Conservation (phyloP, 2,329 filamentous ascomycete species). For the Hymenoscyphus fraxineus region DNA sequence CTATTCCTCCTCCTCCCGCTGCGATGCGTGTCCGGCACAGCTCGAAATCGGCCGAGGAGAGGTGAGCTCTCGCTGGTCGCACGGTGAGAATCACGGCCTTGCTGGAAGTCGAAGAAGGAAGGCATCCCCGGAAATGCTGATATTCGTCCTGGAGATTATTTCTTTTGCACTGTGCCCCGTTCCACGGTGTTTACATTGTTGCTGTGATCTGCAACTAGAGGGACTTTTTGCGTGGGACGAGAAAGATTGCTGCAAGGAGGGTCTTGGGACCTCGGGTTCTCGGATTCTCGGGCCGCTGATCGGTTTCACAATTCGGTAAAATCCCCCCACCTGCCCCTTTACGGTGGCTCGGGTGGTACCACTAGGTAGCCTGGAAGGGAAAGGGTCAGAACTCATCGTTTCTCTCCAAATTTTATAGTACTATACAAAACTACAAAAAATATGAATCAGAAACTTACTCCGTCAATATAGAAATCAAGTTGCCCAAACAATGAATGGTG, state of each 20-base stretch:
- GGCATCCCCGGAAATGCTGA: constrained; percentile 45
- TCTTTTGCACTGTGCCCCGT: constrained; percentile 2
- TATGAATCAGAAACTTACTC: too few relatives aligned
- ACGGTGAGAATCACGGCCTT: constrained; percentile 56
- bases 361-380: too few relatives aligned
- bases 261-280: not conserved
- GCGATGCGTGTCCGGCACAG: constrained; percentile 47
- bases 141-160: not conserved
- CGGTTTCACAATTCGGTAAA: not conserved
- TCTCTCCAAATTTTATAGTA: too few relatives aligned
- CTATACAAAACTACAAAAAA: too few relatives aligned
- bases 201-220: not conserved
- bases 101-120: constrained; percentile 64
- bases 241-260: not conserved
- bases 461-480: too few relatives aligned
- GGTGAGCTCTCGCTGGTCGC: constrained; percentile 52
- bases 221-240: not conserved
- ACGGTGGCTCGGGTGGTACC: too few relatives aligned
- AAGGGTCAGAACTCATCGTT: too few relatives aligned
- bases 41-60: constrained; percentile 61
- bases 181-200: constrained; percentile 11
- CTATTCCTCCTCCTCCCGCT: constrained; percentile 22
- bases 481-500: too few relatives aligned
- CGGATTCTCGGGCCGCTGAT: not conserved
- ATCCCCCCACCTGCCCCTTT: too few relatives aligned